These are phyloP conservation scores for Phaseolus coccineus DNA, from an alignment of 331 rosid species.

Conservation along the genomic window DNA sequence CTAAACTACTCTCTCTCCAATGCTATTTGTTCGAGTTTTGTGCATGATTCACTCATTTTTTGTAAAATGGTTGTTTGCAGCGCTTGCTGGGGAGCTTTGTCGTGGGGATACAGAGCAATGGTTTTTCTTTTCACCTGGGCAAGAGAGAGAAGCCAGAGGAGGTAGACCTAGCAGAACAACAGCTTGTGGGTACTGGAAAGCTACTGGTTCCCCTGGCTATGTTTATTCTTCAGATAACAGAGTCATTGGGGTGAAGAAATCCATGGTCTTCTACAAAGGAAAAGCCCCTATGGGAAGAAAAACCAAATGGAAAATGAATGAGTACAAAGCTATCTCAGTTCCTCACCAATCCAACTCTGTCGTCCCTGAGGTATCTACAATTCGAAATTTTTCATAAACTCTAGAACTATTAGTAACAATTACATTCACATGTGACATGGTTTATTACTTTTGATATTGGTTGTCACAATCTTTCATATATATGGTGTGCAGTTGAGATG, in stretches of 20 bases:
- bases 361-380: conserved; percentile 36
- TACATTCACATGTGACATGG: too few relatives aligned
- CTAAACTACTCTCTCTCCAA: neutral
- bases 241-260: conserved; percentile 78
- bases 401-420: too few relatives aligned
- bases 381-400: neutral
- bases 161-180: conserved; percentile 88
- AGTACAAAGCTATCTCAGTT: conserved; percentile 75
- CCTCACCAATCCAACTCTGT: conserved; percentile 50
- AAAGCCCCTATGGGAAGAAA: conserved; percentile 84
- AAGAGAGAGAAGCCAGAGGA: conserved; percentile 80
- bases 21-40: neutral
- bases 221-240: conserved; percentile 74
- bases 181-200: conserved; percentile 84
- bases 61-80: conserved; percentile 48
- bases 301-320: conserved; percentile 95
- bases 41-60: neutral
- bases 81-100: conserved; percentile 71
- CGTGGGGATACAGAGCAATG: conserved; percentile 82
- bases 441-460: neutral
- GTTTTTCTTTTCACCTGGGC: conserved; percentile 83
- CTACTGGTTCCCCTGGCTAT: conserved; percentile 85
- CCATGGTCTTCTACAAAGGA: conserved; percentile 87
- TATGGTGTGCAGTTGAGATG: conserved; percentile 64
- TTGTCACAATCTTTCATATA: neutral